These are phyloP conservation scores for Ascoidea tarda DNA, from an alignment of 805 yeast species.

Conservation along the genomic window DNA sequence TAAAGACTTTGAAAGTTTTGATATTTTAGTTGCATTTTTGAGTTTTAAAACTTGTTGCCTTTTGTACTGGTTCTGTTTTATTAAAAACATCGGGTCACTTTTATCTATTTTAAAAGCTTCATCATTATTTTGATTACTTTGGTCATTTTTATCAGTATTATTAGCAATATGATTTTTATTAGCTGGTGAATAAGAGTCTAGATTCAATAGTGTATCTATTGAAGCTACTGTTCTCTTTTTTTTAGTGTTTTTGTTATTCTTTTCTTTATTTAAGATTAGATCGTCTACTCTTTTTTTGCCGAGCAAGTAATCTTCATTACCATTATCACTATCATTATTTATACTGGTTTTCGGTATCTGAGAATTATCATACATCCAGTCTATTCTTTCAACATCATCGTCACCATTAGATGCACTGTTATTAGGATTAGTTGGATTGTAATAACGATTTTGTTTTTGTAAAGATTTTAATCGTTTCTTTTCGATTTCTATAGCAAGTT, in stretches of 20 bases:
- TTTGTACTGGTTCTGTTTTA: not conserved
- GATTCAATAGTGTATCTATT: no score
- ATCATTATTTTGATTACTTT: no score
- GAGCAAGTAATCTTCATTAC: slow-evolving; percentile 36
- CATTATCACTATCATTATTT: slow-evolving; percentile 18
- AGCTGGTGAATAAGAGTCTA: no score
- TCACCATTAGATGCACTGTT: slow-evolving; percentile 16
- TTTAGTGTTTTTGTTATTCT: not conserved
- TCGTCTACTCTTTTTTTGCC: slow-evolving; percentile 36
- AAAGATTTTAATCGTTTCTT: slow-evolving; percentile 36
- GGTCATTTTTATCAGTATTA: not conserved
- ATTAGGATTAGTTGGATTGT: not conserved
- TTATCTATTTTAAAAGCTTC: not conserved
- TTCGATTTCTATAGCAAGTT: slow-evolving; percentile 48
- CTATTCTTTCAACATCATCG: slow-evolving; percentile 31
- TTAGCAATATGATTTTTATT: not conserved
- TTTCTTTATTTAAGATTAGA: slow-evolving; percentile 16
- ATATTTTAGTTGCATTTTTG: not conserved
- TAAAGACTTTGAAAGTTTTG: no score
- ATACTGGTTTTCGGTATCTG: slow-evolving; percentile 15
- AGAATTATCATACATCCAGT: slow-evolving; percentile 74
- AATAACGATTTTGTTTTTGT: slow-evolving; percentile 25
- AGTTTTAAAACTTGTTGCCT: not conserved
- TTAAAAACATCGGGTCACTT: not conserved
- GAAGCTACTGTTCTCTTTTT: not conserved